A percentile compares a stretch with the other conserved stretches of the same genome.
These are phyloP conservation scores for Liquidambar formosana DNA, from an alignment of 164 flowering plant genomes.

Conservation along the genomic window DNA sequence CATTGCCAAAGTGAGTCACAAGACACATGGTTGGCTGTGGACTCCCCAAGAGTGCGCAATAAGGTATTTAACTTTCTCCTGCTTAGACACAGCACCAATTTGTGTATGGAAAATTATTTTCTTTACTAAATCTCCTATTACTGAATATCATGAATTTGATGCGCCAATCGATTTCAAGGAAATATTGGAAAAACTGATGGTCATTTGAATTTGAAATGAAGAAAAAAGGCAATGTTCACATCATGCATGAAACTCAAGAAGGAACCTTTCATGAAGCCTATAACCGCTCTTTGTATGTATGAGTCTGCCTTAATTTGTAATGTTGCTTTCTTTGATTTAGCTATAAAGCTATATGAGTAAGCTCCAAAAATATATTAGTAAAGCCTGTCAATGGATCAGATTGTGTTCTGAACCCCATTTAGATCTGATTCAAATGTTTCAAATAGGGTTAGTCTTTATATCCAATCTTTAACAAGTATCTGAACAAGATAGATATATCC, in stretches of 20 bases:
- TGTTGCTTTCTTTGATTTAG: too few relatives aligned
- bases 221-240: too few relatives aligned
- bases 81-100: background rate
- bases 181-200: too few relatives aligned
- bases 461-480: background rate
- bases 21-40: constrained; percentile 76
- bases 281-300: constrained; percentile 32
- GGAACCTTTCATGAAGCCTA: constrained; percentile 24
- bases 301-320: too few relatives aligned
- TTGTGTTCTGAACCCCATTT: background rate
- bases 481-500: too few relatives aligned
- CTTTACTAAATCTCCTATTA: background rate
- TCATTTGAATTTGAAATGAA: too few relatives aligned
- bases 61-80: constrained; percentile 43
- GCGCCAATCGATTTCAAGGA: too few relatives aligned
- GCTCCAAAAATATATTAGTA: too few relatives aligned
- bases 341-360: too few relatives aligned
- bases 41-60: constrained; percentile 77
- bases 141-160: background rate
- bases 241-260: too few relatives aligned
- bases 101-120: too few relatives aligned
- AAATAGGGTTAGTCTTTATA: background rate
- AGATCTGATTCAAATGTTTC: background rate
- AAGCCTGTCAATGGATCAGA: background rate
- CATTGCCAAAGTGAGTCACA: constrained; percentile 95